Evolutionary conservation across 1,284 basidiomycete species (phyloP), one percentile per base, ranked within the genome.

Genomic region (Pascua sp.): DNA sequence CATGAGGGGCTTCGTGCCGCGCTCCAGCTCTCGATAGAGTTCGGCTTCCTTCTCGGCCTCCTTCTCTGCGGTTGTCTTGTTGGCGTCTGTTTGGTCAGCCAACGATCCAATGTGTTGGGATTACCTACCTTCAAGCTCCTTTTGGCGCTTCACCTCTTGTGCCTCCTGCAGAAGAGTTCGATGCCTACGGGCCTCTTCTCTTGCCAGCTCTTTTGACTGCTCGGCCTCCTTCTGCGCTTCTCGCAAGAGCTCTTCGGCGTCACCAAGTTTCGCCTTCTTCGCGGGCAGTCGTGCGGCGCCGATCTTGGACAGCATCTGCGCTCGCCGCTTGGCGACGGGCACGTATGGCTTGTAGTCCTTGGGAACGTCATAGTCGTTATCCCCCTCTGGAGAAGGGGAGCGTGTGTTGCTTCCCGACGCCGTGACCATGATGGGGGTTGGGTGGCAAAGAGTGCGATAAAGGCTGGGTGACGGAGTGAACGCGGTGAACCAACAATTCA

Each of bases 1-100:
- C 0, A 90, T 91, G 4, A 99, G 84, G 73, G 95, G 96, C 72
- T 90, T 84, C 65, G 80, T 78, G 13, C 90, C 83, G 59, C 89
- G 89, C 42, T 91, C 90, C 68, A 98, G 92, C 11, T 94, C 93
- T 51, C 89, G 89, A 7, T 98, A 79, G 55, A 98, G 89, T 67
- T 89, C 88, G 9, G 88, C 89, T 73, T 98, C 95, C 53, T 83
- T 86, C 73, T 98, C 96, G 47, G 88, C 87, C 11, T 83, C 86
- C 70, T 88, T 89, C 74, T 98, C 87, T 9, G 83, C 83, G 5
- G 85, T 87, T 1, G 87, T 87, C 80, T 96, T 96, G 72, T 86
- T 83, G 2, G 90, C 85, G 77, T 95, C 92, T 93, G 45, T 42
- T 42, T 12, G 24, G 46, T 47, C 49, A 55, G 51, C 48, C 36